These are phyloP conservation scores for Brassica balearica DNA, from an alignment of 441 rosid species.

Conservation along the genomic window DNA sequence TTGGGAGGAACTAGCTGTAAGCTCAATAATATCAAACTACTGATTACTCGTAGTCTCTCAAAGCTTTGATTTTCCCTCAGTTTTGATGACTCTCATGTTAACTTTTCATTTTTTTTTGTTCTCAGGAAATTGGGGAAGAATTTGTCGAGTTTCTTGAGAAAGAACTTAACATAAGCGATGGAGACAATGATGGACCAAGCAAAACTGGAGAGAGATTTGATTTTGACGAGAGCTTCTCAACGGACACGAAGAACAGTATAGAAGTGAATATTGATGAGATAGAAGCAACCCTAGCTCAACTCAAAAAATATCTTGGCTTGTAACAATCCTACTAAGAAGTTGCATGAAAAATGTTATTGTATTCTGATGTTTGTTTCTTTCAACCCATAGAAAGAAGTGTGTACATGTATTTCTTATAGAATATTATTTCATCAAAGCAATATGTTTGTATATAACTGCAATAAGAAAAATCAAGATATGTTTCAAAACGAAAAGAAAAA, in stretches of 20 bases:
- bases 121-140: slow-evolving; percentile 93
- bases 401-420: background rate
- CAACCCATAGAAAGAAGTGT: background rate
- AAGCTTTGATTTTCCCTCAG: background rate
- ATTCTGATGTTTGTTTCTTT: background rate
- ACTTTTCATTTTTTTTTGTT: background rate
- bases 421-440: background rate
- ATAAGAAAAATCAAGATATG: background rate
- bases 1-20: slow-evolving; percentile 95
- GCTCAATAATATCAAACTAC: slow-evolving; percentile 20
- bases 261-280: slow-evolving; percentile 57
- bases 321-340: slow-evolving; percentile 10
- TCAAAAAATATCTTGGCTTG: slow-evolving; percentile 89
- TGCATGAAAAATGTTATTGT: background rate
- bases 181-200: slow-evolving; percentile 49
- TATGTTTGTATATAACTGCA: background rate
- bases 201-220: slow-evolving; percentile 38
- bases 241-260: slow-evolving; percentile 38
- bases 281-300: slow-evolving; percentile 85
- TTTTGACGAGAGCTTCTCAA: slow-evolving; percentile 40
- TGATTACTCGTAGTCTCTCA: background rate
- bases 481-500: background rate
- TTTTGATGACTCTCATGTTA: slow-evolving; percentile 29
- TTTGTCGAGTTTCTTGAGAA: slow-evolving; percentile 96
- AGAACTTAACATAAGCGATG: slow-evolving; percentile 80